Conservation (phyloP, 78 protist species). For the Chrysochromulina parva region DNA sequence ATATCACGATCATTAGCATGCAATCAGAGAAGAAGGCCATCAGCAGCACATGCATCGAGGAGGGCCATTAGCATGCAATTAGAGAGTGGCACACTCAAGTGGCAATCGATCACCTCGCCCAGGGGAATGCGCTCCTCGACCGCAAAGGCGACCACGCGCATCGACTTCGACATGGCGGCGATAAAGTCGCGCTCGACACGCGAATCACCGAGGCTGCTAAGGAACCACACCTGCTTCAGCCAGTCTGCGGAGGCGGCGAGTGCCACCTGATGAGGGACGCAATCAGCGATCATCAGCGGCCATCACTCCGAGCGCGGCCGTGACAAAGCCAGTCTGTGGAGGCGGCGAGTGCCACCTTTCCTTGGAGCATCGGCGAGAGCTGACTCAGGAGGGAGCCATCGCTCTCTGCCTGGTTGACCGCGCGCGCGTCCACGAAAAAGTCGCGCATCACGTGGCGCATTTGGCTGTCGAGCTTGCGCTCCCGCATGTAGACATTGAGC, state of each 20-base stretch:
- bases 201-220: not conserved
- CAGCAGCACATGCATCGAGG: too few relatives aligned
- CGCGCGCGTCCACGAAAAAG: not conserved
- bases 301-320: too few relatives aligned
- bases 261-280: too few relatives aligned
- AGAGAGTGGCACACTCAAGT: too few relatives aligned
- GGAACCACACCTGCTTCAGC: not conserved
- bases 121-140: not conserved
- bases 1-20: too few relatives aligned
- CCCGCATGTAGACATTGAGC: not conserved
- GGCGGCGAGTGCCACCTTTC: not conserved
- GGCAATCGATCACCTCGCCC: too few relatives aligned
- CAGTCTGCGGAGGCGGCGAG: too few relatives aligned
- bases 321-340: not conserved
- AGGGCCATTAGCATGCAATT: too few relatives aligned
- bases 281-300: too few relatives aligned
- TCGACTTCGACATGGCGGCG: not conserved
- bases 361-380: not conserved
- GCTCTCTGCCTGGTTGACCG: not conserved
- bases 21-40: too few relatives aligned
- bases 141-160: not conserved
- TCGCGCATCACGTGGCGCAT: not conserved
- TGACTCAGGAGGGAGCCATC: not conserved
- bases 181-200: not conserved
- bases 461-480: not conserved